Evolutionary conservation across 352 stramenopile species (phyloP).

Genomic region (Pythium biforme): DNA sequence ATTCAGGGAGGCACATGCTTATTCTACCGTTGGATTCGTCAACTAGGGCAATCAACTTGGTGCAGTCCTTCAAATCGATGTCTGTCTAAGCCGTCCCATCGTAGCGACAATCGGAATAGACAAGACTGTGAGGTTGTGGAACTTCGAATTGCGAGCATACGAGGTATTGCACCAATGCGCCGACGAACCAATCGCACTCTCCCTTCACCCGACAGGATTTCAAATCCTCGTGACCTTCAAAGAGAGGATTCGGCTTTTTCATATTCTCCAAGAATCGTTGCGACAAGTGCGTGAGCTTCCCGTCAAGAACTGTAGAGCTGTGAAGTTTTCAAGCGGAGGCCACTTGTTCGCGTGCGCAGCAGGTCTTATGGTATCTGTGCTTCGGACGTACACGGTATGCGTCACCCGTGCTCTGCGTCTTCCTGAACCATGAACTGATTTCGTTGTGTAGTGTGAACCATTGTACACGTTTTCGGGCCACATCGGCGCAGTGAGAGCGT

Average conservation of each 20-base stretch:
- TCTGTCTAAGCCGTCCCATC: constrained; percentile 81
- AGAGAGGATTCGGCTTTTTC: constrained; percentile 71
- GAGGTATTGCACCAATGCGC: constrained; percentile 61
- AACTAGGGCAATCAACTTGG: constrained; percentile 59
- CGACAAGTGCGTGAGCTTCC: constrained; percentile 60
- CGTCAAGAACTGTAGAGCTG: constrained; percentile 61
- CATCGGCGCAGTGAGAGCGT: constrained; percentile 64
- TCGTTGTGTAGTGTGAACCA: constrained; percentile 39
- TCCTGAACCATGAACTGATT: not conserved
- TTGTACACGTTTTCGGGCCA: constrained; percentile 78
- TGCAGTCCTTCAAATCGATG: constrained; percentile 69
- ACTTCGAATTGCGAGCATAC: constrained; percentile 67
- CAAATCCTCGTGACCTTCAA: constrained; percentile 77
- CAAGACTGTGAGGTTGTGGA: constrained; percentile 88
- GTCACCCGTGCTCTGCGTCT: not conserved
- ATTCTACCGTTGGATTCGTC: not conserved
- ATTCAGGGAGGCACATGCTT: no score
- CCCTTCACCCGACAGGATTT: constrained; percentile 69
- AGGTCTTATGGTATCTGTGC: constrained; percentile 61
- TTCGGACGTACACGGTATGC: constrained; percentile 69
- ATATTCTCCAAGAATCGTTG: constrained; percentile 67
- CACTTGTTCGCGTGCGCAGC: constrained; percentile 75
- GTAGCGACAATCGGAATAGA: constrained; percentile 81
- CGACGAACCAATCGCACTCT: constrained; percentile 62
- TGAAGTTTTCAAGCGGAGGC: constrained; percentile 65